Evolutionary conservation across 2,329 filamentous ascomycete species (phyloP).

Genomic region (Talaromyces marneffei): DNA sequence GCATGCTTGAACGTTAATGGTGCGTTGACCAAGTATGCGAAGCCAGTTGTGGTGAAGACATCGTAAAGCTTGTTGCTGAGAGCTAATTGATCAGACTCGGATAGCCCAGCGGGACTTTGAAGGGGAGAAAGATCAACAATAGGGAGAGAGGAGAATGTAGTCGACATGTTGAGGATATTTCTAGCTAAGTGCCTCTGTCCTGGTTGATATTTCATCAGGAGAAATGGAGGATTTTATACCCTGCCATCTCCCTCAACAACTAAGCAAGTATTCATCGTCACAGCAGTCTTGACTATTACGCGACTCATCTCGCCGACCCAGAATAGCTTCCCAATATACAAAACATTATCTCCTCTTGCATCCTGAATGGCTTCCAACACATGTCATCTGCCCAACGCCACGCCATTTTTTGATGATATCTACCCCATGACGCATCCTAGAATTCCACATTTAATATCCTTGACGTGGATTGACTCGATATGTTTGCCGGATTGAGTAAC

Average conservation of each 20-base stretch:
- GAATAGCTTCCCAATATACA: neutral
- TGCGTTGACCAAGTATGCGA: constrained; percentile 42
- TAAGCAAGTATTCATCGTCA: neutral
- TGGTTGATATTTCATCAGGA: neutral
- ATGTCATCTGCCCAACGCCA: neutral
- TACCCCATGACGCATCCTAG: neutral
- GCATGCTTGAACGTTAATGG: constrained; percentile 40
- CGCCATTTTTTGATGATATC: neutral
- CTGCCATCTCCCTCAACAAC: neutral
- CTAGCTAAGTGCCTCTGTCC: neutral
- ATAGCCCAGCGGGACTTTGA: constrained; percentile 20
- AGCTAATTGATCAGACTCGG: constrained; percentile 21
- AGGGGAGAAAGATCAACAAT: constrained; percentile 39
- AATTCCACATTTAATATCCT: neutral
- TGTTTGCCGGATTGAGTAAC: constrained; percentile 4
- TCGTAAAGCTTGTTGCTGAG: constrained; percentile 37
- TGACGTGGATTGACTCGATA: neutral
- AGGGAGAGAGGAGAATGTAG: constrained; percentile 39
- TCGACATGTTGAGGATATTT: constrained; percentile 30
- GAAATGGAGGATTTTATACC: neutral
- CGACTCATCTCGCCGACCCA: neutral
- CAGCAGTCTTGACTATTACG: neutral
- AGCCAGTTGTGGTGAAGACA: constrained; percentile 43
- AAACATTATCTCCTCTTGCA: neutral
- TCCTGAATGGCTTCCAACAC: neutral